These are phyloP conservation scores for Hordeum marinum DNA, from an alignment of 176 grass and related monocot species.

Conservation along the genomic window DNA sequence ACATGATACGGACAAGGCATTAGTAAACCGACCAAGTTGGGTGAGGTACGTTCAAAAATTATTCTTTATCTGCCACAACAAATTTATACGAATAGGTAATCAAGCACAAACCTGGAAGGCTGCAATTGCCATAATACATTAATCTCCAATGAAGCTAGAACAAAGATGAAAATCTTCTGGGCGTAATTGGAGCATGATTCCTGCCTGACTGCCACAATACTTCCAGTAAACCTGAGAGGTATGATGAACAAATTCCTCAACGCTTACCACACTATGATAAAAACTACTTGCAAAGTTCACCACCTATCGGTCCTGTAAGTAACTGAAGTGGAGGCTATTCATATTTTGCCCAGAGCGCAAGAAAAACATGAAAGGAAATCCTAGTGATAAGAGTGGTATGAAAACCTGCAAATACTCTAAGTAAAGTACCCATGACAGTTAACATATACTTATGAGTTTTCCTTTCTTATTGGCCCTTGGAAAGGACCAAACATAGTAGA, in stretches of 20 bases:
- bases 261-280: neutral
- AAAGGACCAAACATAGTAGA: neutral
- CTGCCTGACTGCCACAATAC: neutral
- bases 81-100: neutral
- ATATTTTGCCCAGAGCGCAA: neutral
- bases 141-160: neutral
- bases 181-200: neutral
- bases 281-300: neutral
- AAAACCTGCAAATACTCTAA: neutral
- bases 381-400: neutral
- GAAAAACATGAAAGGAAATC: neutral
- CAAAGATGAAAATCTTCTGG: neutral
- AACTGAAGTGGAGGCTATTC: neutral
- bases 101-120: neutral
- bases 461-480: neutral
- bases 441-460: neutral
- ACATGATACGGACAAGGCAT: neutral
- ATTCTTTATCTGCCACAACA: neutral
- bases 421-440: neutral
- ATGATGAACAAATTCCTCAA: neutral
- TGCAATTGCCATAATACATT: too few relatives aligned
- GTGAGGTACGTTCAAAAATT: neutral
- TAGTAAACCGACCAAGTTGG: neutral
- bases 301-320: neutral
- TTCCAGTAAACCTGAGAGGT: neutral